Base-by-base conservation (phyloP, 2,329 filamentous ascomycete species). In the Boeremia lycopersici region DNA sequence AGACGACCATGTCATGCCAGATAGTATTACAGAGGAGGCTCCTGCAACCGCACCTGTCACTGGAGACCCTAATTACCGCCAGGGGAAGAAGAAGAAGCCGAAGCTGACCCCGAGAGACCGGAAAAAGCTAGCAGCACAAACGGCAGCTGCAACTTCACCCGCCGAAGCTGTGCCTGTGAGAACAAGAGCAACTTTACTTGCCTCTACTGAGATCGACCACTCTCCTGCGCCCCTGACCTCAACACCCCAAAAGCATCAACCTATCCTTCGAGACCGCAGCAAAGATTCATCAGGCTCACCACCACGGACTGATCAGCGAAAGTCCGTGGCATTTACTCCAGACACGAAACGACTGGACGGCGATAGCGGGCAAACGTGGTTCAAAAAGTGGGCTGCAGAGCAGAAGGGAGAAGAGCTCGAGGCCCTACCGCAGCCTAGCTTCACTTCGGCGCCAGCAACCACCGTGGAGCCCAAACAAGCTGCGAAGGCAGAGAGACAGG, bases 271-370 rank as follows among this genome's bases (percentile, higher is more conserved):
- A 19, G 56, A 47, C 34, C 60, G 40, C 34, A 59, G 41, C 34
- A 67, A 65, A 38, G 61, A 63, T 13, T 44, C 47, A 23, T 63
- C 63, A 19, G 64, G 57, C 26, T 69, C 70, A 44, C 69, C 71
- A 9, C 59, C 70, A 28, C 53, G 52, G 25, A 59, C 62, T 11
- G 67, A 68, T 33, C 68, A 68, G 34, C 77, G 76, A 58, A 88
- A 88, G 69, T 85, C 83, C 4, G 86, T 89, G 8, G 82, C 84
- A 1, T 89, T 89, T 68, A 83, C 86, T 1, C 78, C 83, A 7
- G 86, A 87, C 45, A 86, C 85, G 3, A 88, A 89, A 67, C 75
- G 72, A 6, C 73, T 80, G 40, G 84, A 88, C 69, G 84, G 82
- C 17, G 79, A 81, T 56, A 84, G 79, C 50, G 79, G 78, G 43